phyloP scores from a whole-genome alignment of 805 yeast genomes.

The Candida endomychidarum region DNA sequence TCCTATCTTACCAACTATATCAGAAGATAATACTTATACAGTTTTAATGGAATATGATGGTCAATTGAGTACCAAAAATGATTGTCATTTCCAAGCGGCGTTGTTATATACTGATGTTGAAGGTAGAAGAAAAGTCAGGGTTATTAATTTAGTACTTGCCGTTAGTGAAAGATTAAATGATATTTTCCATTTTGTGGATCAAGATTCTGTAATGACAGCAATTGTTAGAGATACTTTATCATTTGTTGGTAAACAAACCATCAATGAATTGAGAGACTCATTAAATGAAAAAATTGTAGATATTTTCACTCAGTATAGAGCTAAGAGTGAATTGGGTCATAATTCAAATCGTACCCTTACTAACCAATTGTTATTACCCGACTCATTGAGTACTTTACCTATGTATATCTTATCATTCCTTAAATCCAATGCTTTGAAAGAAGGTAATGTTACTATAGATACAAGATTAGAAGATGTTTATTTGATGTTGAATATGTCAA shows the following conservation, averaged over 20 bases:
- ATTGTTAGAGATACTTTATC: constrained; percentile 41
- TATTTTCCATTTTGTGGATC: constrained; percentile 78
- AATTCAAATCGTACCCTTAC: constrained; percentile 32
- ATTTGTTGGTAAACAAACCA: constrained; percentile 40
- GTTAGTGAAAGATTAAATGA: constrained; percentile 73
- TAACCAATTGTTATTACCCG: constrained; percentile 78
- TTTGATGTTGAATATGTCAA: constrained; percentile 51
- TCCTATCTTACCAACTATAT: constrained; percentile 68
- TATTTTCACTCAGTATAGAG: constrained; percentile 50
- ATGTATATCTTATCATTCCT: constrained; percentile 65
- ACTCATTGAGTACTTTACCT: constrained; percentile 70
- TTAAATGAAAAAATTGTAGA: constrained; percentile 41
- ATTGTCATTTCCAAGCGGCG: constrained; percentile 91
- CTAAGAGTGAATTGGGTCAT: constrained; percentile 46
- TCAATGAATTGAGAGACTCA: constrained; percentile 39
- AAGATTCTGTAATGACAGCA: constrained; percentile 44
- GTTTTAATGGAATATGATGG: constrained; percentile 78
- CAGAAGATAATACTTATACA: constrained; percentile 63
- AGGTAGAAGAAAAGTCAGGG: constrained; percentile 82
- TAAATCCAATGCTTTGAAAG: constrained; percentile 64
- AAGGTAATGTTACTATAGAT: constrained; percentile 56
- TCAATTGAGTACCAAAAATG: constrained; percentile 63
- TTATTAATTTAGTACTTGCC: constrained; percentile 79
- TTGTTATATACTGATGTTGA: constrained; percentile 73
- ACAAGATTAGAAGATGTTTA: constrained; percentile 56